phyloP scores from a whole-genome alignment of 2,329 filamentous ascomycete species.

The Arthrobotrys sphaeroides region DNA sequence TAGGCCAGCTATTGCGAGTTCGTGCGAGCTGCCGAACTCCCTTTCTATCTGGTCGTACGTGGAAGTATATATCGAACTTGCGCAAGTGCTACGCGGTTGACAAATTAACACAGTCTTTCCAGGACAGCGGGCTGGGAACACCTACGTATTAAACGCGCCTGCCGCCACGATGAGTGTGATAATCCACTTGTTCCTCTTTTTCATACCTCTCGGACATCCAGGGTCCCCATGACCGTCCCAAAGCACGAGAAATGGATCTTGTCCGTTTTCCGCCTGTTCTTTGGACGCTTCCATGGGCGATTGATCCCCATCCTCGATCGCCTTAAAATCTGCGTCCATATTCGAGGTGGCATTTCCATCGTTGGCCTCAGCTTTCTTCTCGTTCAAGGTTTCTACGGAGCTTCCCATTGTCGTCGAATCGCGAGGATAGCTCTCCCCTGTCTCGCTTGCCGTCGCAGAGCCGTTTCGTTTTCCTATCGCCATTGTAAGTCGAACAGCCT shows the following conservation, averaged over 20 bases:
- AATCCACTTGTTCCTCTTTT: constrained; percentile 75
- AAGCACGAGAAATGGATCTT: constrained; percentile 72
- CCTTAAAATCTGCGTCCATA: constrained; percentile 57
- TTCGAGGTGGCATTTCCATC: constrained; percentile 17
- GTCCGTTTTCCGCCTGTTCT: constrained; percentile 54
- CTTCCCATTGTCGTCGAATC: constrained; percentile 25
- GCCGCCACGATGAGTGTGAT: constrained; percentile 78
- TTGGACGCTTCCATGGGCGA: constrained; percentile 56
- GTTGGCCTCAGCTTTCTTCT: constrained; percentile 2
- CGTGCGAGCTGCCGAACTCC: constrained; percentile 76
- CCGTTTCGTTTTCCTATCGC: not conserved
- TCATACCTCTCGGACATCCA: constrained; percentile 76
- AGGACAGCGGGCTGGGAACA: constrained; percentile 57
- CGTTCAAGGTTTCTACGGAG: constrained; percentile 32
- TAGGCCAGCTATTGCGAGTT: constrained; percentile 81
- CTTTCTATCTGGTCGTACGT: constrained; percentile 80
- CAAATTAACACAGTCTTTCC: not conserved
- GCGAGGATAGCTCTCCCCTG: not conserved
- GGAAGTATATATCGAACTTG: constrained; percentile 86
- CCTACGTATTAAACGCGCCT: constrained; percentile 84
- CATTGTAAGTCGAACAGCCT: constrained; percentile 11
- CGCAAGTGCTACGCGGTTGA: constrained; percentile 72
- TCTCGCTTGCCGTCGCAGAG: not conserved
- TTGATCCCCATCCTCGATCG: constrained; percentile 38
- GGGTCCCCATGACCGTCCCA: constrained; percentile 81